Conservation (phyloP, 176 grass and related monocot genomes). For the Zizania latifolia region DNA sequence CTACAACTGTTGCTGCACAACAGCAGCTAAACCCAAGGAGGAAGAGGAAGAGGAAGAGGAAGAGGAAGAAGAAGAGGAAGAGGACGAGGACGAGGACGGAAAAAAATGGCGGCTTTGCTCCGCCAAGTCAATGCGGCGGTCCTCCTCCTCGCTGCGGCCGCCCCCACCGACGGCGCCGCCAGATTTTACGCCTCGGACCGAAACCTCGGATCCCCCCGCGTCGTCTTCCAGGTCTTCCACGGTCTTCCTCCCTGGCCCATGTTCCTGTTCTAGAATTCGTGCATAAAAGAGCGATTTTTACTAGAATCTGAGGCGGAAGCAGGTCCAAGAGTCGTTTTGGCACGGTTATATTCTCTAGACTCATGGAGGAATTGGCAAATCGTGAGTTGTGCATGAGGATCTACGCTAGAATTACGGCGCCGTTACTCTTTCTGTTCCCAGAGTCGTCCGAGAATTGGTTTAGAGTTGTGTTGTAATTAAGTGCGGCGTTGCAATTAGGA, state of each 20-base stretch:
- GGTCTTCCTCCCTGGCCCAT: background rate
- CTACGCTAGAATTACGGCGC: background rate
- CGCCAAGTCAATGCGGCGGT: background rate
- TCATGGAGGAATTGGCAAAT: background rate
- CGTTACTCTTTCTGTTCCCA: background rate
- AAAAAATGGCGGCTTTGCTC: conserved; percentile 21
- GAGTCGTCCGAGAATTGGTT: background rate
- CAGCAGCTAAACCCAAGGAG: too few species aligned
- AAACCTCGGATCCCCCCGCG: conserved; percentile 71
- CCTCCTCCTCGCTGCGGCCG: conserved; percentile 19
- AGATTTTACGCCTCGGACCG: conserved; percentile 46
- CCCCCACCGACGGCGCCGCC: conserved; percentile 14
- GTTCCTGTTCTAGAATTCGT: background rate
- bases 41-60: background rate
- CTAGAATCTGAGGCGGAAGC: background rate
- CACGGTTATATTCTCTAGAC: background rate
- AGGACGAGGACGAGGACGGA: background rate
- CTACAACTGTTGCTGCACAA: too few species aligned
- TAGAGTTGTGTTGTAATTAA: background rate
- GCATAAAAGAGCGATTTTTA: background rate
- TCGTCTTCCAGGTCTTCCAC: conserved; percentile 80
- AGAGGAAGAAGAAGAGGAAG: background rate
- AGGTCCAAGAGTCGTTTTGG: too few species aligned
- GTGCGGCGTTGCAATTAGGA: too few species aligned
- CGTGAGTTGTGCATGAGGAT: conserved; percentile 1